phyloP scores from a whole-genome alignment of 345 rosid genomes.

The Odontarrhena argentea region DNA sequence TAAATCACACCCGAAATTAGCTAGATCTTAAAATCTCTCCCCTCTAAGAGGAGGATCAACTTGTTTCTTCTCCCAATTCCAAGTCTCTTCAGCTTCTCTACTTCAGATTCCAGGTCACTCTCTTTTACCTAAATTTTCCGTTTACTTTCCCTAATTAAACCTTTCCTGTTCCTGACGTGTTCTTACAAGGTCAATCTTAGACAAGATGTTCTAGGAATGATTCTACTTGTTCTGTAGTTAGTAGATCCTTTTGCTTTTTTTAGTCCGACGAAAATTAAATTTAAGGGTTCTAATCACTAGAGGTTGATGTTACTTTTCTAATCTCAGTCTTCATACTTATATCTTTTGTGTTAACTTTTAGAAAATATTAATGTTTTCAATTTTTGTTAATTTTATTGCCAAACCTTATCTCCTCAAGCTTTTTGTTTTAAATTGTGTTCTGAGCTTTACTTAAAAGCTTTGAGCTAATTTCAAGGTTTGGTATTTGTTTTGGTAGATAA shows the following conservation, averaged over 20 bases:
- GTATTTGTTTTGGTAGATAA: slow-evolving; percentile 32
- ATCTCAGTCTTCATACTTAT: slow-evolving; percentile 5
- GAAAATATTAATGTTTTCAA: slow-evolving; percentile 3
- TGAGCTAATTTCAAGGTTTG: not conserved
- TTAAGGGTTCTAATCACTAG: not conserved
- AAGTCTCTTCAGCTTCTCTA: slow-evolving; percentile 12
- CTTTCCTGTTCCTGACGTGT: not conserved
- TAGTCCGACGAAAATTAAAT: slow-evolving; percentile 1
- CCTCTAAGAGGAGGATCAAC: not conserved
- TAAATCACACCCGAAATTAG: slow-evolving; percentile 9
- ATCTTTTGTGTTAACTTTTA: not conserved
- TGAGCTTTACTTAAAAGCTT: slow-evolving; percentile 11
- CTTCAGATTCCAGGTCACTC: slow-evolving; percentile 29
- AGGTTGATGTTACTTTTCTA: slow-evolving; percentile 1
- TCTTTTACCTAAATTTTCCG: not conserved
- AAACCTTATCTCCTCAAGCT: slow-evolving; percentile 17
- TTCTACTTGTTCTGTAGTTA: slow-evolving; percentile 11
- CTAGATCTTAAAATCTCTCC: slow-evolving; percentile 33
- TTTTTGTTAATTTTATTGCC: slow-evolving; percentile 4
- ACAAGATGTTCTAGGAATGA: not conserved
- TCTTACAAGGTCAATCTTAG: slow-evolving; percentile 15
- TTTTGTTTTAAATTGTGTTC: not conserved
- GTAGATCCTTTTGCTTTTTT: slow-evolving; percentile 9
- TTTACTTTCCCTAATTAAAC: not conserved
- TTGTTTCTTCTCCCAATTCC: not conserved